Conservation (phyloP, 2,329 filamentous ascomycete genomes). For the Nannizziopsis barbatae region DNA sequence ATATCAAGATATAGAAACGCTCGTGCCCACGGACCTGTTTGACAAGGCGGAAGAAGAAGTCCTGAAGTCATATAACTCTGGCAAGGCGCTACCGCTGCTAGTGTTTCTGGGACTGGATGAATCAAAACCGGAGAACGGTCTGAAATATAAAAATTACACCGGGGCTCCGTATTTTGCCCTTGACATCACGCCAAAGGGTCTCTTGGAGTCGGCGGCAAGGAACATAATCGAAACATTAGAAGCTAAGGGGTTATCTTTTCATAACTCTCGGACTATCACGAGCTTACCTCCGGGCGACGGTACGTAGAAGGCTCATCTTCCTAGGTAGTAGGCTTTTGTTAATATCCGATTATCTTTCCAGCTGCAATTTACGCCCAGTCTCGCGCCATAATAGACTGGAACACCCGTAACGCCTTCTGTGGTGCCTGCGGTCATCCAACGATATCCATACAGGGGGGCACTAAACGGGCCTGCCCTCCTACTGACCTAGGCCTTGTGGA, state of each 20-base stretch:
- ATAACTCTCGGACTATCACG: conserved; percentile 54
- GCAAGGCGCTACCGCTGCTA: conserved; percentile 54
- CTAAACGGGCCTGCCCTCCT: conserved; percentile 37
- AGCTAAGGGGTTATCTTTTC: conserved; percentile 53
- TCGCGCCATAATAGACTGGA: conserved; percentile 85
- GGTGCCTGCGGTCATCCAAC: conserved; percentile 77
- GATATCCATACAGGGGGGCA: conserved; percentile 41
- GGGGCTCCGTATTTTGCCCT: conserved; percentile 82
- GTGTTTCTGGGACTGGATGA: conserved; percentile 82
- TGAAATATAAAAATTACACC: conserved; percentile 49
- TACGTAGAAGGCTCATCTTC: conserved; percentile 27
- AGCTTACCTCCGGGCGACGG: conserved; percentile 51
- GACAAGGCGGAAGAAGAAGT: conserved; percentile 58
- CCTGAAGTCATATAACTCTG: conserved; percentile 63
- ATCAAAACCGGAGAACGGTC: conserved; percentile 33
- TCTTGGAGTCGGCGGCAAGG: conserved; percentile 49
- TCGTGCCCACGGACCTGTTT: conserved; percentile 65
- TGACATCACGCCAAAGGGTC: conserved; percentile 66
- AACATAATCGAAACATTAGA: conserved; percentile 50
- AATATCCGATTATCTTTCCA: conserved; percentile 26
- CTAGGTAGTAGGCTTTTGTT: not conserved
- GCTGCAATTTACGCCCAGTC: conserved; percentile 87
- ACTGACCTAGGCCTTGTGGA: conserved; percentile 29
- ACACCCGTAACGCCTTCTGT: conserved; percentile 82
- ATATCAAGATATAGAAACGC: conserved; percentile 54